Evolutionary conservation across 2,329 filamentous ascomycete genomes (phyloP).

Genomic region (Aspergillus carbonarius): DNA sequence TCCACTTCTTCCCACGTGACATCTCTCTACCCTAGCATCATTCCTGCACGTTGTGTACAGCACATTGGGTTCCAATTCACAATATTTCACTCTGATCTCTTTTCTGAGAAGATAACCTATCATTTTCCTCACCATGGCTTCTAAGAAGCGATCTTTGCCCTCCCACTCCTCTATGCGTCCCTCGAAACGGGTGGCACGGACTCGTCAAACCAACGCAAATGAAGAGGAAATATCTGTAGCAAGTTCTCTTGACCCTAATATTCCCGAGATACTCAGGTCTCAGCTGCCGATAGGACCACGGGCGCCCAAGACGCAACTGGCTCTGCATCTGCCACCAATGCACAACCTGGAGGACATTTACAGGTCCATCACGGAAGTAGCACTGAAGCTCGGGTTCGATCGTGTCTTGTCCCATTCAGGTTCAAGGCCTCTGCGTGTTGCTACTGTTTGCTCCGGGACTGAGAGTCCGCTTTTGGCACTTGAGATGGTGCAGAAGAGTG

Average conservation of each 20-base stretch:
- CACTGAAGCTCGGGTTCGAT: slow-evolving; percentile 37
- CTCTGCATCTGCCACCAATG: slow-evolving; percentile 26
- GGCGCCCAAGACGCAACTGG: slow-evolving; percentile 16
- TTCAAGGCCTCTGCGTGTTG: slow-evolving; percentile 54
- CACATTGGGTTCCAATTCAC: too few species aligned
- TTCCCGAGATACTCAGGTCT: slow-evolving; percentile 25
- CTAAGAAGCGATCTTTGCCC: neutral
- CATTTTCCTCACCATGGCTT: neutral
- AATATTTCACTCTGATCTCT: neutral
- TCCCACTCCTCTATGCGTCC: slow-evolving; percentile 1
- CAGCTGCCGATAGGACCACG: slow-evolving; percentile 13
- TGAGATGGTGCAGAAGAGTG: slow-evolving; percentile 54
- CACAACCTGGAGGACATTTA: slow-evolving; percentile 31
- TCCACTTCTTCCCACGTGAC: neutral
- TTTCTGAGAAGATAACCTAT: too few species aligned
- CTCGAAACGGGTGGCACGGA: neutral
- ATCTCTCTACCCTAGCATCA: too few species aligned
- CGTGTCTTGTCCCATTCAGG: slow-evolving; percentile 42
- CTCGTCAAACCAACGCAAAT: neutral
- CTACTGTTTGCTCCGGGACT: slow-evolving; percentile 76
- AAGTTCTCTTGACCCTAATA: slow-evolving; percentile 6
- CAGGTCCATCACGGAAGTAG: slow-evolving; percentile 25
- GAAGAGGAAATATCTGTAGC: neutral
- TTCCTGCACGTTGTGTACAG: too few species aligned
- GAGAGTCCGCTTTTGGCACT: slow-evolving; percentile 71